Evolutionary conservation across 2,329 filamentous ascomycete genomes (phyloP), one percentile per base, ranked within the genome.

Genomic region (Ophiostoma sp.): DNA sequence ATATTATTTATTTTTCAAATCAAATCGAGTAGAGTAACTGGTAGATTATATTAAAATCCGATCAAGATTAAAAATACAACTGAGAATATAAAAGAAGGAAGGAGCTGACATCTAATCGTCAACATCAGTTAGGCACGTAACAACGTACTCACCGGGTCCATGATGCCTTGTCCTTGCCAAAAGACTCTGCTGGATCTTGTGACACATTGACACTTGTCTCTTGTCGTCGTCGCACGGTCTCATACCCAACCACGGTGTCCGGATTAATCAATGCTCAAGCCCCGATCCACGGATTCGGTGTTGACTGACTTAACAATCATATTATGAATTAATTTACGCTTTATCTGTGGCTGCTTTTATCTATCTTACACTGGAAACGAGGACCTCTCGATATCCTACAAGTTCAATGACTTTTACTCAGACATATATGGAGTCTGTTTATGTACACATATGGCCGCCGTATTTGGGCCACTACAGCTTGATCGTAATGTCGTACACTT

Each of bases 401-500:
- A 22, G 25, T 45, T 39, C 45, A 28, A 36, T 36, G 66, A 52
- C 66, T 11, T 19, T 3, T n/a, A 66, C 33, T 15, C 59, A 42
- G 36, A 66, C 22, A 45, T 45, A 45, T 25, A 48, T 25, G 15
- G 22, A 12, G 39, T 48, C 59, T 25, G 36, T n/a, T 28, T 22
- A 55, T 33, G 42, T 36, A 50, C 50, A 36, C n/a, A 31, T n/a
- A 12, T 28, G 39, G 22, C 42, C 12, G 50, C 22, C 48, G 8
- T 15, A 63, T 28, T 28, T 17, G 28, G n/a, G 22, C 48, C 12
- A 28, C 78, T 83, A 93, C 69, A 95, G 79, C 81, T 93, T 94
- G 78, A 95, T 90, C 25, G 89, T 92, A 8, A 95, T 84, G 78
- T 93, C 82, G 77, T 85, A 89, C 70, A 82, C 78, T 80, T 95